Percentiles rank a stretch among this genome's conserved stretches.
Conservation (phyloP, 768 basidiomycete genomes). For the Pleurotus djamor region DNA sequence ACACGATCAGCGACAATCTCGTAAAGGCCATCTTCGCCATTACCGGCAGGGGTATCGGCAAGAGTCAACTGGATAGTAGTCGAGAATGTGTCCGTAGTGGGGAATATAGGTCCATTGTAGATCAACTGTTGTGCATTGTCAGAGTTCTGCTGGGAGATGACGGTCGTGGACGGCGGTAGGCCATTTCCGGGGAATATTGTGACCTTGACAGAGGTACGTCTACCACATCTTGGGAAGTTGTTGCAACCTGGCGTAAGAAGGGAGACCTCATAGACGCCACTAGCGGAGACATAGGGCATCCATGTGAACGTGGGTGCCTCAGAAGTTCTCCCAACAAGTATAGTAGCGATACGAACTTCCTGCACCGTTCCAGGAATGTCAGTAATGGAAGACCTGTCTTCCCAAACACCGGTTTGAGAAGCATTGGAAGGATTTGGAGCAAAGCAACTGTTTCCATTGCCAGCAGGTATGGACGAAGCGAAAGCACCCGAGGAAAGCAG, state of each 20-base stretch:
- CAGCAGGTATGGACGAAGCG: constrained; percentile 62
- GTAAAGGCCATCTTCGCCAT: constrained; percentile 65
- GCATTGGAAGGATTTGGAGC: constrained; percentile 73
- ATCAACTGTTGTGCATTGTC: constrained; percentile 60
- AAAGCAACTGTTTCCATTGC: constrained; percentile 74
- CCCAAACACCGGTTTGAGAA: constrained; percentile 71
- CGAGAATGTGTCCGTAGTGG: constrained; percentile 67
- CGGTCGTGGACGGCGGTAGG: constrained; percentile 62
- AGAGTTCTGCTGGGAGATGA: constrained; percentile 68
- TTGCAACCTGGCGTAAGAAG: constrained; percentile 87
- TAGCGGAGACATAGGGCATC: constrained; percentile 89
- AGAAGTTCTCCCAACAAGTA: constrained; percentile 60
- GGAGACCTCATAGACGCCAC: constrained; percentile 84
- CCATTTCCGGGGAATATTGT: constrained; percentile 78
- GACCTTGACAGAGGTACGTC: constrained; percentile 80
- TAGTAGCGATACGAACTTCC: constrained; percentile 64
- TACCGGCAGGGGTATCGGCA: constrained; percentile 59
- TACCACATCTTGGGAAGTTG: constrained; percentile 73
- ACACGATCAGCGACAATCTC: constrained; percentile 85
- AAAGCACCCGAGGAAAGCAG: constrained; percentile 91
- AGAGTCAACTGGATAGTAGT: constrained; percentile 76
- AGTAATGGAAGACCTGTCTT: constrained; percentile 58
- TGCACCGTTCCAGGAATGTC: constrained; percentile 80
- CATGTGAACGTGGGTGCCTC: constrained; percentile 83
- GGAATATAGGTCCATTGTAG: constrained; percentile 84